phyloP scores from a whole-genome alignment of 2,329 filamentous ascomycete species.

The Coniochaeta hoffmannii region DNA sequence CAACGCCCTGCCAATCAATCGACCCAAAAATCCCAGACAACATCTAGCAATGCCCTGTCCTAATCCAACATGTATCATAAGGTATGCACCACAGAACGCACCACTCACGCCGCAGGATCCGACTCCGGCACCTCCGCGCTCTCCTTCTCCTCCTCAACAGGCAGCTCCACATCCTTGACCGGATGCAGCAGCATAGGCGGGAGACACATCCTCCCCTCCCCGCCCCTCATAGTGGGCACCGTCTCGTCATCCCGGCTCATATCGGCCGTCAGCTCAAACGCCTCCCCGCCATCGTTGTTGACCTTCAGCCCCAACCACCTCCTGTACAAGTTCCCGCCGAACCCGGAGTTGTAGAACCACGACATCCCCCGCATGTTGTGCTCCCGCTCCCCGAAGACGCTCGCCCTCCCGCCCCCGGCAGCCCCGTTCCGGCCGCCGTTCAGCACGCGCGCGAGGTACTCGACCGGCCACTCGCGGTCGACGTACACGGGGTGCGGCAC shows the following conservation, averaged over 20 bases:
- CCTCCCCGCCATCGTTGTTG: conserved; percentile 70
- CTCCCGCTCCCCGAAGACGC: conserved; percentile 75
- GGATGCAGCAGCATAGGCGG: conserved; percentile 87
- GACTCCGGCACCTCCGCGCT: conserved; percentile 41
- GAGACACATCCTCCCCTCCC: conserved; percentile 83
- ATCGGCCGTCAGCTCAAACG: conserved; percentile 59
- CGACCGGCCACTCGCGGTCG: conserved; percentile 77
- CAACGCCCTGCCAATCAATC: not conserved
- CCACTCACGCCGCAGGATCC: conserved; percentile 34
- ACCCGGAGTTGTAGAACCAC: conserved; percentile 88
- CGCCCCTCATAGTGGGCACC: conserved; percentile 50
- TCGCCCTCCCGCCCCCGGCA: conserved; percentile 63
- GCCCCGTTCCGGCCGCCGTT: conserved; percentile 73
- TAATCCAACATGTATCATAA: conserved; percentile 5
- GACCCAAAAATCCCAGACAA: not conserved
- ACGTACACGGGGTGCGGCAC: conserved; percentile 84
- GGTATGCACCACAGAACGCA: conserved; percentile 20
- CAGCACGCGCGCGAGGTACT: conserved; percentile 69
- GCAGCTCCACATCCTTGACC: conserved; percentile 66
- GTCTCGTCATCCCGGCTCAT: conserved; percentile 38
- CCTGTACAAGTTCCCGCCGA: conserved; percentile 73
- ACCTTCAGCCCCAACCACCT: conserved; percentile 81
- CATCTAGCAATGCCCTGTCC: not conserved
- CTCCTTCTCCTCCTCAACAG: conserved; percentile 49
- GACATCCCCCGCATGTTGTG: conserved; percentile 81